These are phyloP conservation scores for Globisporangium apiculatum DNA, from an alignment of 352 stramenopile genomes.

Conservation along the genomic window DNA sequence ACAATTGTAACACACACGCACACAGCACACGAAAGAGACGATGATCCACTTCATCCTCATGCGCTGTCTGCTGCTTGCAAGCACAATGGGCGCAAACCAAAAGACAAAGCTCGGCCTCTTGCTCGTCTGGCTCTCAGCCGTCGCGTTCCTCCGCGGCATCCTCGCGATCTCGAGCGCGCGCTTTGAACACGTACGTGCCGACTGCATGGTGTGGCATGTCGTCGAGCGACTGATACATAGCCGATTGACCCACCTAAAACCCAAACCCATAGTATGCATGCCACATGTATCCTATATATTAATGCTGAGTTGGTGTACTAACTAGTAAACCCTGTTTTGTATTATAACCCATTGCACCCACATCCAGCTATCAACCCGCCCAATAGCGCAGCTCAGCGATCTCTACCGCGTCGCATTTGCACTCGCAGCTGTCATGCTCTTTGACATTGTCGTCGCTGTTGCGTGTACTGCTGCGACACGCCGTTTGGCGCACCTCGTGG, in stretches of 20 bases:
- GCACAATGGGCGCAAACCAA: slow-evolving; percentile 42
- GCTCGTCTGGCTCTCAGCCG: slow-evolving; percentile 55
- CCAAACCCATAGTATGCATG: no score
- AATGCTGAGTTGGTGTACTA: no score
- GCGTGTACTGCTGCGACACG: no score
- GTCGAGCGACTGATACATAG: no score
- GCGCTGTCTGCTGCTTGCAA: slow-evolving; percentile 63
- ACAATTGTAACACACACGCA: neutral
- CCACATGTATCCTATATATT: no score
- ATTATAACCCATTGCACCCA: no score
- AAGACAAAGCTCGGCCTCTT: slow-evolving; percentile 38
- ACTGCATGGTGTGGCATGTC: no score
- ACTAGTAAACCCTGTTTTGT: no score
- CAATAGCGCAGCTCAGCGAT: slow-evolving; percentile 48
- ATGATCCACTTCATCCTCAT: slow-evolving; percentile 73
- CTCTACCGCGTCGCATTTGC: slow-evolving; percentile 47
- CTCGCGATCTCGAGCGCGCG: slow-evolving; percentile 49
- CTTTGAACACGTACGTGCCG: slow-evolving; percentile 48
- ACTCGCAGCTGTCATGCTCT: slow-evolving; percentile 28
- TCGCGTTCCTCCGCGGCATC: slow-evolving; percentile 56
- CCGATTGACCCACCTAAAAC: no score
- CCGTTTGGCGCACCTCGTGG: slow-evolving; percentile 19
- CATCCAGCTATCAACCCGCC: slow-evolving; percentile 42
- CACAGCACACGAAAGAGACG: slow-evolving; percentile 70
- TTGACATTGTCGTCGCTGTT: slow-evolving; percentile 37